Conservation (phyloP, 1,284 basidiomycete genomes). For the Malassezia arunalokei region DNA sequence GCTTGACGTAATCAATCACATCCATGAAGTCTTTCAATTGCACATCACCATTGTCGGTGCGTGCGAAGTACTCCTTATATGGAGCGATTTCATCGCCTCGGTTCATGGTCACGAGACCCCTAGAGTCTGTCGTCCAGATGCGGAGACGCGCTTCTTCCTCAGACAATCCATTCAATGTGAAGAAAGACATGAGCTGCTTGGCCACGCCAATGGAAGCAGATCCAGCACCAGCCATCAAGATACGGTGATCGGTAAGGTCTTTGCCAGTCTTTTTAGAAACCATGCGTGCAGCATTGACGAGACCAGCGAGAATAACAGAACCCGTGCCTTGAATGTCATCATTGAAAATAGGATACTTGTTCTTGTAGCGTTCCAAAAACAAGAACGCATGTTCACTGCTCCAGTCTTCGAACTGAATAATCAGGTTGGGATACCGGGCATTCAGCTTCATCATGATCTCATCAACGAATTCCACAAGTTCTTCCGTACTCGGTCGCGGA, state of each 20-base stretch:
- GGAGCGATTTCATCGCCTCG: conserved; percentile 35
- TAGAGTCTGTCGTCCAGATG: conserved; percentile 43
- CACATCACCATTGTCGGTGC: conserved; percentile 35
- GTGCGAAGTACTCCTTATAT: conserved; percentile 40
- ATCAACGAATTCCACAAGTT: conserved; percentile 63
- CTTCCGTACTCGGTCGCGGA: conserved; percentile 43
- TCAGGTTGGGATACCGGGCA: conserved; percentile 56
- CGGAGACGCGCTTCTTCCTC: conserved; percentile 36
- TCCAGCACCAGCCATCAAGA: conserved; percentile 81
- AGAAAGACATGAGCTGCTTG: conserved; percentile 44
- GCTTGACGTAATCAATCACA: conserved; percentile 72
- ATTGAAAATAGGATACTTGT: conserved; percentile 51
- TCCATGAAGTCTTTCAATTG: conserved; percentile 54
- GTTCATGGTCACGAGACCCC: conserved; percentile 41
- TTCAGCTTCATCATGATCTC: conserved; percentile 67
- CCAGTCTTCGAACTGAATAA: conserved; percentile 70
- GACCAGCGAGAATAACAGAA: conserved; percentile 71
- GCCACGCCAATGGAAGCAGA: conserved; percentile 65
- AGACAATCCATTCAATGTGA: conserved; percentile 32
- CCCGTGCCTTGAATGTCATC: conserved; percentile 63
- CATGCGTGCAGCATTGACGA: conserved; percentile 73
- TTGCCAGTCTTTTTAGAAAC: conserved; percentile 60
- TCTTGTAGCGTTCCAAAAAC: conserved; percentile 40
- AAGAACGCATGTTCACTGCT: conserved; percentile 43
- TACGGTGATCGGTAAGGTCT: conserved; percentile 63